These are phyloP conservation scores for Fusarium vanettenii DNA, from an alignment of 2,329 filamentous ascomycete genomes.

Conservation along the genomic window DNA sequence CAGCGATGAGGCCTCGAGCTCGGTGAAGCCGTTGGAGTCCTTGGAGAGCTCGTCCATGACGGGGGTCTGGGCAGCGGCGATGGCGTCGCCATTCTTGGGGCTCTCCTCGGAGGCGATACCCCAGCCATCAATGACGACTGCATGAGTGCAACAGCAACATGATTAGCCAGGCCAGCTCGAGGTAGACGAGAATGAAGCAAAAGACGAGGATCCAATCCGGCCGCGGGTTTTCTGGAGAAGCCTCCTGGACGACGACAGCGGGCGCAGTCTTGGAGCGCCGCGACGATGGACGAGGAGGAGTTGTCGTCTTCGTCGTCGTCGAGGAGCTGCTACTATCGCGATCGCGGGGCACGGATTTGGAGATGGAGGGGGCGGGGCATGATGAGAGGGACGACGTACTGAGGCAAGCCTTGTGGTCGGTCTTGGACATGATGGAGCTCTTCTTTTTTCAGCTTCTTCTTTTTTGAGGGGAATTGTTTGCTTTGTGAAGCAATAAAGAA, in stretches of 20 bases:
- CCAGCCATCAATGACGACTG: constrained; percentile 99
- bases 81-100: constrained; percentile 91
- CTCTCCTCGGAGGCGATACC: constrained; percentile 85
- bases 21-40: constrained; percentile 84
- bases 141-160: constrained; percentile 62
- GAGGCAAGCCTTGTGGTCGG: constrained; percentile 71
- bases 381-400: constrained; percentile 61
- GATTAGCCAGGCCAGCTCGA: constrained; percentile 71
- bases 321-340: constrained; percentile 14
- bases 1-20: constrained; percentile 94
- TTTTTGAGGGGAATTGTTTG: neutral
- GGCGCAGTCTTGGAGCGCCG: constrained; percentile 37
- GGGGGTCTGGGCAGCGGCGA: constrained; percentile 91
- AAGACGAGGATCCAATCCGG: constrained; percentile 57
- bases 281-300: constrained; percentile 28
- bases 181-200: constrained; percentile 65
- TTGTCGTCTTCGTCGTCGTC: neutral
- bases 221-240: constrained; percentile 11
- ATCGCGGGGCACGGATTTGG: constrained; percentile 38
- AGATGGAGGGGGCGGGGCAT: constrained; percentile 44
- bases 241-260: constrained; percentile 24
- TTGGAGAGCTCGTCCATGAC: constrained; percentile 93
- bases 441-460: constrained; percentile 5
- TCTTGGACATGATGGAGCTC: constrained; percentile 60
- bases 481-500: constrained; percentile 30